Evolutionary conservation across 78 protist species (phyloP).

Genomic region (Chrysochromulina tobinii): DNA sequence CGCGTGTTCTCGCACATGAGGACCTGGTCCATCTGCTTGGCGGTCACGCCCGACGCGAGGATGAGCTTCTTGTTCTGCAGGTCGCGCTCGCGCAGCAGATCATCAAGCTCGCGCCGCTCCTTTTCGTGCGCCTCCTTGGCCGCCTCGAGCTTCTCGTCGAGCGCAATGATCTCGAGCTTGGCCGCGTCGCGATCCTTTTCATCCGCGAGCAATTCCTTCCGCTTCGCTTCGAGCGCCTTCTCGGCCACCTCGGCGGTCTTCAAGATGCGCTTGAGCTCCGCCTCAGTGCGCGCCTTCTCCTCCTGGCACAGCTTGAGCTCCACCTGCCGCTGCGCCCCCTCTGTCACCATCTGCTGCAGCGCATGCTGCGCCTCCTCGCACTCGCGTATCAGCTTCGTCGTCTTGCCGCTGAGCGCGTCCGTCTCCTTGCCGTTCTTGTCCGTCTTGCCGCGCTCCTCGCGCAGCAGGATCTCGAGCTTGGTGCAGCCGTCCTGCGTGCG

Average conservation of each 20-base stretch:
- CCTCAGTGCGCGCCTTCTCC: neutral
- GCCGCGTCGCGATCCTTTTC: slow-evolving; percentile 7
- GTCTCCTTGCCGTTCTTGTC: slow-evolving; percentile 48
- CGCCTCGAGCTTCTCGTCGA: slow-evolving; percentile 46
- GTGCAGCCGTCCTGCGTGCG: neutral
- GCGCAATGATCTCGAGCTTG: neutral
- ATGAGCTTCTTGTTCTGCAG: slow-evolving; percentile 39
- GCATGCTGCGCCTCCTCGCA: slow-evolving; percentile 45
- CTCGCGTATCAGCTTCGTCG: slow-evolving; percentile 19
- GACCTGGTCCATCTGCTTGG: slow-evolving; percentile 35
- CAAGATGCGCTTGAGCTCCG: too few species aligned
- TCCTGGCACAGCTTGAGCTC: slow-evolving; percentile 54
- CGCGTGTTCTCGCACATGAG: neutral
- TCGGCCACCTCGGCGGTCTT: too few species aligned
- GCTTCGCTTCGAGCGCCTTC: neutral
- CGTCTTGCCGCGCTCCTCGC: slow-evolving; percentile 28
- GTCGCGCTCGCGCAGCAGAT: slow-evolving; percentile 58
- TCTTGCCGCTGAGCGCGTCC: neutral
- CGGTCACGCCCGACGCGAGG: neutral
- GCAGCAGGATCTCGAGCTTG: slow-evolving; percentile 6
- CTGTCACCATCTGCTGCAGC: slow-evolving; percentile 23
- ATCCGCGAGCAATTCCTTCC: neutral
- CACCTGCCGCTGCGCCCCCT: slow-evolving; percentile 18
- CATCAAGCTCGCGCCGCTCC: slow-evolving; percentile 38
- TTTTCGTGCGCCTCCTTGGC: slow-evolving; percentile 31